These are phyloP conservation scores for Xylariaceae sp. DNA, from an alignment of 2,329 filamentous ascomycete species.

Conservation along the genomic window DNA sequence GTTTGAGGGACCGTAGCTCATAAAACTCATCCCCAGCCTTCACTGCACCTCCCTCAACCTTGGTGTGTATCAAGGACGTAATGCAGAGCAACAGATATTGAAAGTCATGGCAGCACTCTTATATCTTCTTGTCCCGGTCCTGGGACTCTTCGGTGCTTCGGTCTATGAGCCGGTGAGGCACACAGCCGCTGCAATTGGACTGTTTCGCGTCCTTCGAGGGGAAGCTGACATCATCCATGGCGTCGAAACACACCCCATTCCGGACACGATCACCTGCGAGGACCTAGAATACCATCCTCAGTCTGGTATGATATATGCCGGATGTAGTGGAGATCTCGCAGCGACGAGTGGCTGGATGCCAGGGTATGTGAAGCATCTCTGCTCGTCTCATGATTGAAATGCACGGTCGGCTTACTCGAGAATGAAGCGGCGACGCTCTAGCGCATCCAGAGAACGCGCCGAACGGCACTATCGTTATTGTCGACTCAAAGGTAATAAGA, in stretches of 20 bases:
- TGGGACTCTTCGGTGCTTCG: slow-evolving; percentile 18
- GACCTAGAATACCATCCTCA: slow-evolving; percentile 53
- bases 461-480: slow-evolving; percentile 44
- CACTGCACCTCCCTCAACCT: too few species aligned
- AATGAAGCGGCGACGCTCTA: slow-evolving; percentile 15
- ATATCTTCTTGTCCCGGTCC: slow-evolving; percentile 15
- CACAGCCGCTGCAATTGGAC: slow-evolving; percentile 13
- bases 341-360: slow-evolving; percentile 22
- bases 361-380: slow-evolving; percentile 18
- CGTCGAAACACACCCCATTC: slow-evolving; percentile 33
- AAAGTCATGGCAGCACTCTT: slow-evolving; percentile 16
- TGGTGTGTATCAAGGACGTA: too few species aligned
- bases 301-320: slow-evolving; percentile 49
- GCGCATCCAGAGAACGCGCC: slow-evolving; percentile 37
- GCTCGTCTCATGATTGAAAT: neutral
- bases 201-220: slow-evolving; percentile 14
- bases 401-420: neutral
- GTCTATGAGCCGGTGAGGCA: slow-evolving; percentile 20
- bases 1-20: too few species aligned
- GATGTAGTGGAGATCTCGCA: slow-evolving; percentile 45
- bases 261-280: slow-evolving; percentile 54
- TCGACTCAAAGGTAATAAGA: slow-evolving; percentile 47
- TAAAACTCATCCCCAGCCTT: too few species aligned
- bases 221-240: slow-evolving; percentile 19
- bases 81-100: too few species aligned